Percentiles rank a stretch among this genome's conserved stretches.
These are phyloP conservation scores for Olyra latifolia DNA, from an alignment of 176 grass and related monocot genomes.

Conservation along the genomic window DNA sequence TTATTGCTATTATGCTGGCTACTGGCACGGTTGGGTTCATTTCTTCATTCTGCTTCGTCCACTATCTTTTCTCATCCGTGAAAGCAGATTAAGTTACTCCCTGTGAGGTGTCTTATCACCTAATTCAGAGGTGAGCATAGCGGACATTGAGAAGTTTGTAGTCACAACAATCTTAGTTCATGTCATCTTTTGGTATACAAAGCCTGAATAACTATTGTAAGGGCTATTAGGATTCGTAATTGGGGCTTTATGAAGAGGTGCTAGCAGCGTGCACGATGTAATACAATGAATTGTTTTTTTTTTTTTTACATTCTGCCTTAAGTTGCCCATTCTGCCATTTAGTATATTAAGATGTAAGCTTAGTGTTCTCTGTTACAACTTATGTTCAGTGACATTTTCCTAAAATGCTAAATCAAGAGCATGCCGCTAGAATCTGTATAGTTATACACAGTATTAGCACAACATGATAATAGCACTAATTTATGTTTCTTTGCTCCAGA, in stretches of 20 bases:
- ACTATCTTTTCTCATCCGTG: conserved; percentile 80
- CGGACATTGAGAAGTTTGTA: conserved; percentile 42
- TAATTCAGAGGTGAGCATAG: conserved; percentile 43
- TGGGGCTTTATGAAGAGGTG: conserved; percentile 37
- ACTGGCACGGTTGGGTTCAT: conserved; percentile 76
- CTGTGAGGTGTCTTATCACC: not conserved
- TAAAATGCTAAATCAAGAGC: not conserved
- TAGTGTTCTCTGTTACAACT: conserved; percentile 6
- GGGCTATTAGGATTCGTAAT: conserved; percentile 38
- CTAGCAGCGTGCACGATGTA: conserved; percentile 40
- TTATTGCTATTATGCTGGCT: conserved; percentile 75
- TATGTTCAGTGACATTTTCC: not conserved
- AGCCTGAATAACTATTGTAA: conserved; percentile 46
- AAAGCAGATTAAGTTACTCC: conserved; percentile 58
- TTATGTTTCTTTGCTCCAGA: not conserved
- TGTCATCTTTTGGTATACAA: conserved; percentile 51
- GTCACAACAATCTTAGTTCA: conserved; percentile 25
- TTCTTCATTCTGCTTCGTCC: conserved; percentile 80
- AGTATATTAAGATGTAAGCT: conserved; percentile 13
- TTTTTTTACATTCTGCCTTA: conserved; percentile 38
- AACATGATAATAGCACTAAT: not conserved
- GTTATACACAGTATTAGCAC: not conserved
- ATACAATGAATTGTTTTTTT: conserved; percentile 48
- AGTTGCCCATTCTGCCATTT: conserved; percentile 9
- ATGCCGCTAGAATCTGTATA: not conserved